These are phyloP conservation scores for Lithospermum erythrorhizon DNA, from an alignment of 257 asterid genomes.

Conservation along the genomic window DNA sequence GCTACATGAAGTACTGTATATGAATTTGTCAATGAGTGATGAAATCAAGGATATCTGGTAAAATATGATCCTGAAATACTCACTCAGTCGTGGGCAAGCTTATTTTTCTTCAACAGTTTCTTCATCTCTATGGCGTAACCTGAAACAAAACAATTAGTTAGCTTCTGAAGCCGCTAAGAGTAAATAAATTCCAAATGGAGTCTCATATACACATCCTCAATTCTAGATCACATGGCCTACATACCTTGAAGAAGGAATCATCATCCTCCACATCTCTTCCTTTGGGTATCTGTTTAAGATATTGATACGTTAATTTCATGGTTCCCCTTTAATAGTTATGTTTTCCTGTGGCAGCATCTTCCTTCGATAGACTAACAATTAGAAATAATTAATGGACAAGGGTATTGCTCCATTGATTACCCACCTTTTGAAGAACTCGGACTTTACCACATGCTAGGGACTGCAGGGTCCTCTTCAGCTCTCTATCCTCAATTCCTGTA, in stretches of 20 bases:
- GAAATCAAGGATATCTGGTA: conserved; percentile 50
- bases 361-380: neutral
- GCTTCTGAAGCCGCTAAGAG: neutral
- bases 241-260: conserved; percentile 69
- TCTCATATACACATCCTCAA: too few relatives aligned
- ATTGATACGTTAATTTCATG: neutral
- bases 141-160: conserved; percentile 13
- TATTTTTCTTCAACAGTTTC: conserved; percentile 94
- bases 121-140: conserved; percentile 95
- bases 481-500: conserved; percentile 85
- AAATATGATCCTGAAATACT: conserved; percentile 91
- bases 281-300: conserved; percentile 28
- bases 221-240: neutral
- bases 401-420: conserved; percentile 9
- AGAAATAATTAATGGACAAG: conserved; percentile 2
- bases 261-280: conserved; percentile 48
- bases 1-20: neutral
- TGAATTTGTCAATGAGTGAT: neutral
- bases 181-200: neutral
- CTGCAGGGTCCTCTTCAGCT: conserved; percentile 81
- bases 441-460: conserved; percentile 97
- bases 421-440: conserved; percentile 87
- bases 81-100: conserved; percentile 95
- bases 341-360: neutral
- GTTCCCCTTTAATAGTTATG: neutral